A percentile compares a stretch with the other conserved stretches of the same genome.
These are phyloP conservation scores for Bifiguratus adelaidae DNA, from an alignment of 192 early-diverging fungal species.

Conservation along the genomic window DNA sequence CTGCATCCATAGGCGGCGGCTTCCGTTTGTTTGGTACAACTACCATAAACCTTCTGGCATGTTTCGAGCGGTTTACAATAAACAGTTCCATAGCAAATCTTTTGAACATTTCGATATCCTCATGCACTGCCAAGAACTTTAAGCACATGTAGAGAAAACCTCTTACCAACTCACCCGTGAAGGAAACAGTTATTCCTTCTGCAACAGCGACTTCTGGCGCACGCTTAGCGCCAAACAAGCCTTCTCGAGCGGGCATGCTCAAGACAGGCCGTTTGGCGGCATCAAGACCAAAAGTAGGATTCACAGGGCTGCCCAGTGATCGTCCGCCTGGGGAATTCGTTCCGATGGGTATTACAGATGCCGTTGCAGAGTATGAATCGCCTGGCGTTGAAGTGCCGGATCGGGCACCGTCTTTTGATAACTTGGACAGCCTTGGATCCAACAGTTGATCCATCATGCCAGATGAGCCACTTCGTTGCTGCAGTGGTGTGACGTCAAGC, in stretches of 20 bases:
- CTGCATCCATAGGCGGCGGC: constrained; percentile 16
- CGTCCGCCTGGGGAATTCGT: constrained; percentile 11
- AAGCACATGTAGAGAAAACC: background rate
- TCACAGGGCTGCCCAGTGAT: constrained; percentile 12
- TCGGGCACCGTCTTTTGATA: too few species aligned
- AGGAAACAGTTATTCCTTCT: constrained; percentile 44
- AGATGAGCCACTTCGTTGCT: too few species aligned
- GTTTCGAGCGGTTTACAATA: constrained; percentile 43
- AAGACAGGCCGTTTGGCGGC: constrained; percentile 5
- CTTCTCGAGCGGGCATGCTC: background rate
- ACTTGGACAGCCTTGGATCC: too few species aligned
- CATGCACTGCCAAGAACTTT: background rate
- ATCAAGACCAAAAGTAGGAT: background rate
- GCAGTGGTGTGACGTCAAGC: constrained; percentile 36
- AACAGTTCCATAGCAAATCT: constrained; percentile 40
- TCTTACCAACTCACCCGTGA: constrained; percentile 25
- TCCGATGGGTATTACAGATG: too few species aligned
- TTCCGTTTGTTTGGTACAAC: constrained; percentile 45
- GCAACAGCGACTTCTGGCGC: constrained; percentile 34
- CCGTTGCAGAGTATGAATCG: too few species aligned
- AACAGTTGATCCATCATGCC: too few species aligned
- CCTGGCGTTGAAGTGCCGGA: too few species aligned
- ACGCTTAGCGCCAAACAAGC: background rate
- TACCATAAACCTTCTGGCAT: constrained; percentile 35
- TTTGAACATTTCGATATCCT: constrained; percentile 3